These are phyloP conservation scores for Prototheca cutis DNA, from an alignment of 163 green algal species.

Conservation along the genomic window DNA sequence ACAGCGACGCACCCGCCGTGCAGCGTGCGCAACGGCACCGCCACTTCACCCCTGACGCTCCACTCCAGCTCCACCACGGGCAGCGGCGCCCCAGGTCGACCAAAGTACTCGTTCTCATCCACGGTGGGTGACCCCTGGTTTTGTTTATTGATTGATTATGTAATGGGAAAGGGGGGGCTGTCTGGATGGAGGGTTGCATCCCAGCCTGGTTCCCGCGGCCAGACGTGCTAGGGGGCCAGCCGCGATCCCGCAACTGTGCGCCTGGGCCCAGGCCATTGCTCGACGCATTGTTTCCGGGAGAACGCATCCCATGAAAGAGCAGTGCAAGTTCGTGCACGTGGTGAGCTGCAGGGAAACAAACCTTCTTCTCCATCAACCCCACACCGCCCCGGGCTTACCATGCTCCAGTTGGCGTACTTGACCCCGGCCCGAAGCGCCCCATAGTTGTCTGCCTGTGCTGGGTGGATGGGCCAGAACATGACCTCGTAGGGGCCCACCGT, in stretches of 20 bases:
- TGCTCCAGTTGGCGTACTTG: not conserved
- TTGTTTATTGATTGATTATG: not conserved
- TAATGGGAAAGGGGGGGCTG: too few species aligned
- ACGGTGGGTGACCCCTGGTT: not conserved
- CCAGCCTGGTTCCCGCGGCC: too few species aligned
- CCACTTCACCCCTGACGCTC: not conserved
- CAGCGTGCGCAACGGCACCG: not conserved
- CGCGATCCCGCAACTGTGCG: too few species aligned
- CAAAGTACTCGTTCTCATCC: not conserved
- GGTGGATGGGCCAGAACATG: constrained; percentile 2
- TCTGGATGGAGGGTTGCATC: too few species aligned
- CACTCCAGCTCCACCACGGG: constrained; percentile 7
- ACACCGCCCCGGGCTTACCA: too few species aligned
- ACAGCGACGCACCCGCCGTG: not conserved
- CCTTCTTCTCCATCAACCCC: too few species aligned
- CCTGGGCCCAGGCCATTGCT: too few species aligned
- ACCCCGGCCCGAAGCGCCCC: not conserved
- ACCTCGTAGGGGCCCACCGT: not conserved
- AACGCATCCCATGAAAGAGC: too few species aligned
- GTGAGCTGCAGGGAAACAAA: too few species aligned
- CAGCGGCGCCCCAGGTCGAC: not conserved
- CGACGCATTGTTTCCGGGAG: too few species aligned
- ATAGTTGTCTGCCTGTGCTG: constrained; percentile 4
- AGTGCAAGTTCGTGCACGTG: too few species aligned
- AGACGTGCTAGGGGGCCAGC: too few species aligned